Evolutionary conservation across 2,329 filamentous ascomycete genomes (phyloP).

Genomic region (Ophiognomonia clavigignenti-juglandacearum): DNA sequence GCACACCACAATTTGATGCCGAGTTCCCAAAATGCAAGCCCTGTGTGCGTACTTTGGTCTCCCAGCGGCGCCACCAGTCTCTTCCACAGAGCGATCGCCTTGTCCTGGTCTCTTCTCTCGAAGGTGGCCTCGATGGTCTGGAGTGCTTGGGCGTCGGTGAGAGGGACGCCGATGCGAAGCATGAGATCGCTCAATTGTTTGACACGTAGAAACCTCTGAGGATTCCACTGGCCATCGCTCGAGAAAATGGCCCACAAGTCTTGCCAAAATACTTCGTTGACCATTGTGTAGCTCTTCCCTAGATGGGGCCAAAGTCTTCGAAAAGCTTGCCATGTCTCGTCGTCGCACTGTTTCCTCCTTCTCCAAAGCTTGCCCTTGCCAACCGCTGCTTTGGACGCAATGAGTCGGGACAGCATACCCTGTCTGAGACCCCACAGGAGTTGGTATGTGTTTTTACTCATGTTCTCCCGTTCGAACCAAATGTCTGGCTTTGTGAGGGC

Average conservation of each 20-base stretch:
- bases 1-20: slow-evolving; percentile 62
- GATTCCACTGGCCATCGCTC: slow-evolving; percentile 43
- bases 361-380: no score
- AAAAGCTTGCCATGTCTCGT: background rate
- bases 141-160: slow-evolving; percentile 56
- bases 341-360: no score
- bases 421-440: no score
- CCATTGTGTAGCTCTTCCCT: slow-evolving; percentile 37
- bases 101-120: slow-evolving; percentile 52
- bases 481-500: no score
- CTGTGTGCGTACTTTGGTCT: background rate
- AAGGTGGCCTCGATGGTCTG: slow-evolving; percentile 66
- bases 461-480: background rate
- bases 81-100: slow-evolving; percentile 62
- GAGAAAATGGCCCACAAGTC: slow-evolving; percentile 61
- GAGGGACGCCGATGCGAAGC: slow-evolving; percentile 47
- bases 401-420: no score
- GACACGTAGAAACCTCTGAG: slow-evolving; percentile 56
- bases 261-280: slow-evolving; percentile 60
- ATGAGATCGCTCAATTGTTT: slow-evolving; percentile 63
- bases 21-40: slow-evolving; percentile 51
- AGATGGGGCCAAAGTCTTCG: slow-evolving; percentile 6
- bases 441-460: no score
- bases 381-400: no score
- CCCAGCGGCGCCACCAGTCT: slow-evolving; percentile 48